Conservation (phyloP, 2,329 filamentous ascomycete species). For the Botrytis fabae region DNA sequence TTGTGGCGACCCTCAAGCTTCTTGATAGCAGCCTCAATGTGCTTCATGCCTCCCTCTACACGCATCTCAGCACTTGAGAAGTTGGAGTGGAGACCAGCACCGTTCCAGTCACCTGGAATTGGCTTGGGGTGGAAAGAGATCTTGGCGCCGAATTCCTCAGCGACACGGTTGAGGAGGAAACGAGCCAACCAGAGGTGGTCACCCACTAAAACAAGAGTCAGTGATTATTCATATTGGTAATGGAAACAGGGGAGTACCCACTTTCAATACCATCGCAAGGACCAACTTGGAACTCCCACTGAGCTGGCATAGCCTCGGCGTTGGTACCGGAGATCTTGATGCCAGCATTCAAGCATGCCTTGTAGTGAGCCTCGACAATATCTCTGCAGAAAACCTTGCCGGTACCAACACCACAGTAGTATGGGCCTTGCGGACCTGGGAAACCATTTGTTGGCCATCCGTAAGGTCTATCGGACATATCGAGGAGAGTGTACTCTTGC, state of each 20-base stretch:
- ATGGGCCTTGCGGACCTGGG: constrained; percentile 82
- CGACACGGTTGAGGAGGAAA: constrained; percentile 85
- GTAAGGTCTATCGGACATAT: constrained; percentile 81
- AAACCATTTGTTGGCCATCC: constrained; percentile 84
- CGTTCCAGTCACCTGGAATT: constrained; percentile 95
- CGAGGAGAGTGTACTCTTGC: constrained; percentile 95
- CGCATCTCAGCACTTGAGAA: constrained; percentile 91
- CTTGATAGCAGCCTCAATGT: constrained; percentile 84
- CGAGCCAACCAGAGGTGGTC: constrained; percentile 95
- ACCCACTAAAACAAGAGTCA: constrained; percentile 61
- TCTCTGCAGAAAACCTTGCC: constrained; percentile 98
- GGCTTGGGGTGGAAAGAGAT: constrained; percentile 96
- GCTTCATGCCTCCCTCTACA: constrained; percentile 89
- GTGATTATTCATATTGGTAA: constrained; percentile 22
- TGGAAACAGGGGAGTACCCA: constrained; percentile 45
- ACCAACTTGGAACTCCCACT: constrained; percentile 98
- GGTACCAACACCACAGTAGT: constrained; percentile 97
- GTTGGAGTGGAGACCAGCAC: constrained; percentile 89
- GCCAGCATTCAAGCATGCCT: constrained; percentile 78
- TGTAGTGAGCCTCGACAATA: constrained; percentile 94
- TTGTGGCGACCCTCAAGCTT: constrained; percentile 75
- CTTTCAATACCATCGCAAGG: constrained; percentile 83
- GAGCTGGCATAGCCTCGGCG: constrained; percentile 96
- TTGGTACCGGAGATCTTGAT: constrained; percentile 98
- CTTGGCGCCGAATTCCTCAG: constrained; percentile 95